Base-by-base conservation (phyloP, 257 asterid species). In the Ocimum tenuiflorum region DNA sequence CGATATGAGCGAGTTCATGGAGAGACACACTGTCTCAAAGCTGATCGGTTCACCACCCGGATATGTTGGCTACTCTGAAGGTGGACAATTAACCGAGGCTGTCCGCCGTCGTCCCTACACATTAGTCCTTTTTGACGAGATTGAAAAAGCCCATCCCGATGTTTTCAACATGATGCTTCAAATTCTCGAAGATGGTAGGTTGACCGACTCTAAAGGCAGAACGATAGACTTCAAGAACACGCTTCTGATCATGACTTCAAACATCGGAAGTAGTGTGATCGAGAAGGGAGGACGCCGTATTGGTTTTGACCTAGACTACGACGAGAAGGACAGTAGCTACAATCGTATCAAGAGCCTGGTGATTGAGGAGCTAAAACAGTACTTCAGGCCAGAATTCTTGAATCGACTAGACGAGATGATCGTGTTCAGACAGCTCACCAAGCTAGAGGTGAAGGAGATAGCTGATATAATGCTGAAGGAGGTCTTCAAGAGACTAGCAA, bases 1-100 rank as follows among this genome's bases (percentile, higher is more conserved):
- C 0, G 97, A 91, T 48, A 91, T 91, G 97, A 88, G 96, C 43
- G 97, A 91, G 71, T 91, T 84, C 86, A 91, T 86, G 96, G 96
- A 84, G 75, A 77, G 87, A 29, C 96, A 91, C 80, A 82, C 96
- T 0, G 97, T 86, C 13, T 83, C 97, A 0, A 88, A 82, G 73
- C 91, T 91, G 29, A 81, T 84, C 1, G 96, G 97, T 0, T 91
- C 97, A 0, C 96, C 97, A 2, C 97, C 97, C 0, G 97, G 97
- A 29, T 91, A 91, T 23, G 80, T 84, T 35, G 97, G 96, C 35
- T 85, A 88, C 69, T 71, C 88, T 0, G 88, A 86, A 54, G 97
- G 96, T 14, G 96, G 96, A 11, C 95, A 81, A 70, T 77, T 91
- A 35, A 88, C 97, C 0, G 97, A 91, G 75, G 94, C 96, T 0